phyloP scores from a whole-genome alignment of 768 basidiomycete genomes.

The Rhodosporidiobolus sp. region DNA sequence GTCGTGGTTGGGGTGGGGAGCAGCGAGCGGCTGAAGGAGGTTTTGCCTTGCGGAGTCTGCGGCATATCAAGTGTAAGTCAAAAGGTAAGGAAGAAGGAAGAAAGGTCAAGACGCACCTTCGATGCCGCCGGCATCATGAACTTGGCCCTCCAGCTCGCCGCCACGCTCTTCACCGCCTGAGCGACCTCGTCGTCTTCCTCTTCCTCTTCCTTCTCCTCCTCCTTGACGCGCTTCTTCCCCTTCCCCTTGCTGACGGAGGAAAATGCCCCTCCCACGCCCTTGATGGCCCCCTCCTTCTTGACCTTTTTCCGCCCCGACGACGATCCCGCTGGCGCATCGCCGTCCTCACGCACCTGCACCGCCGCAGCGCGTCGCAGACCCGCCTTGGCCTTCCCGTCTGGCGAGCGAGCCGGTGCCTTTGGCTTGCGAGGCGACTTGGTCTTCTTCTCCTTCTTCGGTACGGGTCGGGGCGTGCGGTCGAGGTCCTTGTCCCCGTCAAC shows the following conservation, averaged over 20 bases:
- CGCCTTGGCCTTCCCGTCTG: neutral
- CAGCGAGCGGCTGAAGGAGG: neutral
- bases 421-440: neutral
- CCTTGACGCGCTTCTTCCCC: neutral
- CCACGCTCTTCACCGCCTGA: slow-evolving; percentile 16
- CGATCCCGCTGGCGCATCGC: no score
- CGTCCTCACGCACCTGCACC: neutral
- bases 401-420: neutral
- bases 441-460: neutral
- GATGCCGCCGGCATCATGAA: slow-evolving; percentile 14
- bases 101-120: neutral
- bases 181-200: slow-evolving; percentile 18
- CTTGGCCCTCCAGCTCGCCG: slow-evolving; percentile 33
- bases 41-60: slow-evolving; percentile 9
- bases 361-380: neutral
- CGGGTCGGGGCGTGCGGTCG: slow-evolving; percentile 4
- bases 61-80: neutral
- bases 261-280: no score
- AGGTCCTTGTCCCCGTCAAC: neutral
- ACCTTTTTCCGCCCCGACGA: no score
- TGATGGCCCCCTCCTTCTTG: neutral
- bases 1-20: slow-evolving; percentile 5
- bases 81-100: neutral
- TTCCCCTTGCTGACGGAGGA: neutral
- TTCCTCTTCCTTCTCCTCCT: neutral